Conservation (phyloP, 768 basidiomycete genomes). For the Leccinum longicurvipes region DNA sequence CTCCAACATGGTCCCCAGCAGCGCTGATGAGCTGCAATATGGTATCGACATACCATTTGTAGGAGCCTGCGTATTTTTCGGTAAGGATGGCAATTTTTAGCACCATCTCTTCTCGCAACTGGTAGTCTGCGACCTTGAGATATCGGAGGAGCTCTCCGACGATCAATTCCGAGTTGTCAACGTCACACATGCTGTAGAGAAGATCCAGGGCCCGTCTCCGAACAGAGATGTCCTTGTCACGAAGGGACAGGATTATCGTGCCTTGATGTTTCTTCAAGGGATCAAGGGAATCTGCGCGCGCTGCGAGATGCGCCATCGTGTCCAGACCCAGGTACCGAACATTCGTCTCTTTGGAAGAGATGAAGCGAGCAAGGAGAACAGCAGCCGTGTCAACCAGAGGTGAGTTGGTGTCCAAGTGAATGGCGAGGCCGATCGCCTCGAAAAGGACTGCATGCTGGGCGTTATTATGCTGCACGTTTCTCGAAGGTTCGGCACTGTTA, state of each 20-base stretch:
- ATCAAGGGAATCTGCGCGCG: slow-evolving; percentile 85
- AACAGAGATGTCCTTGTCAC: slow-evolving; percentile 97
- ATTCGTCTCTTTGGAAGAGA: slow-evolving; percentile 97
- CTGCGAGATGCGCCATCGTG: slow-evolving; percentile 97
- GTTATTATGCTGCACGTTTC: slow-evolving; percentile 98
- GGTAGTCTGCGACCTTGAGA: slow-evolving; percentile 94
- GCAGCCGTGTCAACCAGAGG: slow-evolving; percentile 86
- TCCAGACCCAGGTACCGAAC: slow-evolving; percentile 96
- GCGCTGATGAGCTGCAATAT: slow-evolving; percentile 93
- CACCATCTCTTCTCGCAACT: slow-evolving; percentile 96
- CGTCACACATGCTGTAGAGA: slow-evolving; percentile 98
- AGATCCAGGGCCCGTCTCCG: slow-evolving; percentile 91
- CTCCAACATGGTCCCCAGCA: slow-evolving; percentile 97
- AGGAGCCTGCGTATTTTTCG: slow-evolving; percentile 97
- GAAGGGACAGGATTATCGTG: slow-evolving; percentile 90
- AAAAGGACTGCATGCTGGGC: slow-evolving; percentile 98
- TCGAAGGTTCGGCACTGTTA: slow-evolving; percentile 83
- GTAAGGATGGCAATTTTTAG: slow-evolving; percentile 97
- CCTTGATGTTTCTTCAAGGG: slow-evolving; percentile 94
- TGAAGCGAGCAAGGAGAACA: slow-evolving; percentile 89
- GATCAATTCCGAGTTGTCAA: slow-evolving; percentile 93
- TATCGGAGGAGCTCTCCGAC: slow-evolving; percentile 94
- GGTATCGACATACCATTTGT: slow-evolving; percentile 99
- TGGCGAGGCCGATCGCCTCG: slow-evolving; percentile 94
- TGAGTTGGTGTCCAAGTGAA: slow-evolving; percentile 91